A percentile compares a stretch with the other conserved stretches of the same genome.
Evolutionary conservation across 148 eudicot genomes (phyloP).

Genomic region (Euryodendron excelsum): DNA sequence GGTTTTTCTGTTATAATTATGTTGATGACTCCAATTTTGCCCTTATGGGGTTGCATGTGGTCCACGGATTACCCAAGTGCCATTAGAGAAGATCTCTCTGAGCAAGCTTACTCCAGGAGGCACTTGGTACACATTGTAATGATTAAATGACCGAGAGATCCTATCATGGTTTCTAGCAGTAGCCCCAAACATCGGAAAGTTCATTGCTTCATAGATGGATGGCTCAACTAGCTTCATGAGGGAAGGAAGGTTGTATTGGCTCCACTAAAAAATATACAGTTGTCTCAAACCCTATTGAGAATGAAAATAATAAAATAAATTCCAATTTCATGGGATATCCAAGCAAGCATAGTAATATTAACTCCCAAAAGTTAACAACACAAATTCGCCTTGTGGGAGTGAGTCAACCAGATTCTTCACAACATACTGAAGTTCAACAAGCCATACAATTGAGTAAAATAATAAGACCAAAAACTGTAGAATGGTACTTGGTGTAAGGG

Average conservation of each 20-base stretch:
- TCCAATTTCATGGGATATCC: not conserved
- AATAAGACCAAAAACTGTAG: not conserved
- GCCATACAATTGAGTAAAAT: not conserved
- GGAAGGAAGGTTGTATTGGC: not conserved
- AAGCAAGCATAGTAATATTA: slow-evolving; percentile 1
- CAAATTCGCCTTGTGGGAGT: not conserved
- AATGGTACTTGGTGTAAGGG: slow-evolving; percentile 62
- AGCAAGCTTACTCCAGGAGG: not conserved
- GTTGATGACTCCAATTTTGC: too few relatives aligned
- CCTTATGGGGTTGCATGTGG: too few relatives aligned
- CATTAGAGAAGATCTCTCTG: not conserved
- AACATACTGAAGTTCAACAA: slow-evolving; percentile 1
- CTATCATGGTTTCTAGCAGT: not conserved
- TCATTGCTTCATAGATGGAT: not conserved
- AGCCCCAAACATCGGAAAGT: not conserved
- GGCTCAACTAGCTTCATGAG: not conserved
- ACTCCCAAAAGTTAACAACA: not conserved
- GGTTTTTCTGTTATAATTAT: too few relatives aligned
- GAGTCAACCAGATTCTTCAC: not conserved
- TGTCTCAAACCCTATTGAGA: not conserved
- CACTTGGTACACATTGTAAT: not conserved
- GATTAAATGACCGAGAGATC: not conserved
- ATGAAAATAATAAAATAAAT: not conserved
- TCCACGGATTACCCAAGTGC: not conserved
- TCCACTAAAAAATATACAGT: not conserved